Percentiles rank a stretch among this genome's conserved stretches.
Conservation (phyloP, 345 rosid genomes). For the Acer saccharum region DNA sequence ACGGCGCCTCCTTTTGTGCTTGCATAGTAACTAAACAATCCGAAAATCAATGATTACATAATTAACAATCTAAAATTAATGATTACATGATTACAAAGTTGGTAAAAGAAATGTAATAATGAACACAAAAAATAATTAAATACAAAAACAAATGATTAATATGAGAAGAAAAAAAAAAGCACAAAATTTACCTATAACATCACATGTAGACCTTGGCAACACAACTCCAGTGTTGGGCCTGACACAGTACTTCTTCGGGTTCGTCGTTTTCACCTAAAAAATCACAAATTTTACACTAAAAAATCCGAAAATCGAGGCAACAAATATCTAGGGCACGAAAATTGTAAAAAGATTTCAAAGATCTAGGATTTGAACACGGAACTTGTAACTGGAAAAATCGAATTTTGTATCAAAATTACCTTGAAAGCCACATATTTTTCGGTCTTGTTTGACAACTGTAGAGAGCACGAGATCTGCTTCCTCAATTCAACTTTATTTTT, state of each 20-base stretch:
- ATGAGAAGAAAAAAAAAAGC: not conserved
- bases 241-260: constrained; percentile 88
- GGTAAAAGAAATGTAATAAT: not conserved
- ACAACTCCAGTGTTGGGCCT: constrained; percentile 88
- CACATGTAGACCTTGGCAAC: constrained; percentile 69
- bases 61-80: constrained; percentile 15
- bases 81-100: constrained; percentile 12
- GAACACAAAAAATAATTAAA: not conserved
- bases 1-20: constrained; percentile 82
- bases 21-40: constrained; percentile 78
- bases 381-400: not conserved
- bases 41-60: constrained; percentile 17
- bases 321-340: constrained; percentile 9
- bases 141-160: not conserved
- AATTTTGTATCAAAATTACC: constrained; percentile 36
- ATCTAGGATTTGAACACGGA: not conserved
- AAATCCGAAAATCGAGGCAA: constrained; percentile 9
- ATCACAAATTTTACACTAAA: constrained; percentile 17
- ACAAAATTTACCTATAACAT: constrained; percentile 58
- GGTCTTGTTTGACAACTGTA: constrained; percentile 62
- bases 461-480: constrained; percentile 84
- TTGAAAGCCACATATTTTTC: constrained; percentile 77
- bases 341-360: constrained; percentile 3
- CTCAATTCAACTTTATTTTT: constrained; percentile 66
- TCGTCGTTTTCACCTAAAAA: constrained; percentile 80